Percentiles rank a stretch among this genome's conserved stretches.
Evolutionary conservation across 257 asterid genomes (phyloP).

Genomic region (Gentiana dahurica): DNA sequence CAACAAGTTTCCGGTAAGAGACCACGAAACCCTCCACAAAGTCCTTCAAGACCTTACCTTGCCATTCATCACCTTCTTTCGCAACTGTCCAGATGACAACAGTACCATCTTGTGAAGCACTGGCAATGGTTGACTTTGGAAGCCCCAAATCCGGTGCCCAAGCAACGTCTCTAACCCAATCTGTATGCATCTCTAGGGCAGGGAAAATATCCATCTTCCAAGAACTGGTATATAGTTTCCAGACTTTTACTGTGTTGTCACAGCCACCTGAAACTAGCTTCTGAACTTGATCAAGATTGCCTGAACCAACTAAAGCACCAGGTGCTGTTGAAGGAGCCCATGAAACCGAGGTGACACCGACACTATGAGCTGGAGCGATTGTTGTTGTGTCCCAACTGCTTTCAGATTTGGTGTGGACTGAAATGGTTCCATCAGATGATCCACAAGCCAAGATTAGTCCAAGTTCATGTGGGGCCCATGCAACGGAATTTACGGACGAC

Average conservation of each 20-base stretch:
- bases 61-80: constrained; percentile 23
- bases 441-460: constrained; percentile 71
- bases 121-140: constrained; percentile 18
- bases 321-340: constrained; percentile 34
- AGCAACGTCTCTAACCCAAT: constrained; percentile 22
- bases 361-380: constrained; percentile 60
- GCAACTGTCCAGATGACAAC: constrained; percentile 20
- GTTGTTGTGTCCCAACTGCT: constrained; percentile 55
- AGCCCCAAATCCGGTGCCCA: constrained; percentile 23
- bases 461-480: constrained; percentile 72
- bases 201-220: constrained; percentile 26
- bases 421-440: constrained; percentile 65
- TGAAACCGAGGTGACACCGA: constrained; percentile 65
- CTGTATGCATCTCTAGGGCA: constrained; percentile 20
- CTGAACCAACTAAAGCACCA: constrained; percentile 19
- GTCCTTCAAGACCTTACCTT: constrained; percentile 18
- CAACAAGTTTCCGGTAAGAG: constrained; percentile 20
- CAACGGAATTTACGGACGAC: constrained; percentile 56
- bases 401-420: constrained; percentile 40
- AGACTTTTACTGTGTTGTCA: constrained; percentile 20
- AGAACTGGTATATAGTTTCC: constrained; percentile 14
- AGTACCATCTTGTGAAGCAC: constrained; percentile 21
- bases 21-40: constrained; percentile 24
- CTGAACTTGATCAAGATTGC: constrained; percentile 14
- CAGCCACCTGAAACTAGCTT: constrained; percentile 23